Evolutionary conservation across 2,329 filamentous ascomycete species (phyloP).

Genomic region (Ilyonectria sp.): DNA sequence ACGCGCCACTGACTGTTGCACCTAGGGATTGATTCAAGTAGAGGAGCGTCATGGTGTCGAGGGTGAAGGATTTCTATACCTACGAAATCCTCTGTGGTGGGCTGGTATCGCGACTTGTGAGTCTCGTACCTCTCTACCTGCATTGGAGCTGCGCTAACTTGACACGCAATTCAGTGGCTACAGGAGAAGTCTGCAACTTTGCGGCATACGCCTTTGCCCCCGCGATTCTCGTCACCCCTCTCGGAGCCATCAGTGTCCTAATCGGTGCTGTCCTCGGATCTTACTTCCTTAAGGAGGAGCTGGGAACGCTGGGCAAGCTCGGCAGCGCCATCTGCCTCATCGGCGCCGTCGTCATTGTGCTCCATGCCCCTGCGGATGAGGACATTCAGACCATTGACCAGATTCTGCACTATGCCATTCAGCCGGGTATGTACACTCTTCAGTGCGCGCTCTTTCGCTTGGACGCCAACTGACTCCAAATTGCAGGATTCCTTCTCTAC

Average conservation of each 20-base stretch:
- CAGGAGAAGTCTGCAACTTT: constrained; percentile 97
- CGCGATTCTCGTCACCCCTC: constrained; percentile 96
- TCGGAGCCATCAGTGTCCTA: constrained; percentile 93
- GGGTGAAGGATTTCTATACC: constrained; percentile 94
- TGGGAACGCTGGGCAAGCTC: constrained; percentile 92
- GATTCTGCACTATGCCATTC: constrained; percentile 90
- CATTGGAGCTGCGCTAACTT: constrained; percentile 39
- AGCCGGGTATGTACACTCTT: constrained; percentile 76
- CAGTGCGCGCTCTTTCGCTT: background rate
- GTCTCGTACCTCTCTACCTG: constrained; percentile 48
- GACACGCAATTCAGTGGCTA: constrained; percentile 75
- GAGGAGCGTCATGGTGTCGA: constrained; percentile 95
- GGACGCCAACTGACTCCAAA: constrained; percentile 23
- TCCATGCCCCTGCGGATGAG: constrained; percentile 95
- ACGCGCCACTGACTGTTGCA: constrained; percentile 30
- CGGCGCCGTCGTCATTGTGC: constrained; percentile 95
- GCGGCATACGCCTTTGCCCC: constrained; percentile 98
- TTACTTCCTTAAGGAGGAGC: constrained; percentile 91
- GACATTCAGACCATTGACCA: constrained; percentile 93
- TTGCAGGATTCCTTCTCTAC: constrained; percentile 89
- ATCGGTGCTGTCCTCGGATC: constrained; percentile 96
- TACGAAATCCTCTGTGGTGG: constrained; percentile 98
- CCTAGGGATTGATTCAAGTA: constrained; percentile 88
- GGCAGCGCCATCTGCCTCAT: constrained; percentile 97
- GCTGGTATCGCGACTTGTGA: constrained; percentile 90